Percentiles rank a stretch among this genome's conserved stretches.
Evolutionary conservation across 495 filamentous ascomycete genomes (phyloP).

Genomic region (Penicillium bialowiezense): DNA sequence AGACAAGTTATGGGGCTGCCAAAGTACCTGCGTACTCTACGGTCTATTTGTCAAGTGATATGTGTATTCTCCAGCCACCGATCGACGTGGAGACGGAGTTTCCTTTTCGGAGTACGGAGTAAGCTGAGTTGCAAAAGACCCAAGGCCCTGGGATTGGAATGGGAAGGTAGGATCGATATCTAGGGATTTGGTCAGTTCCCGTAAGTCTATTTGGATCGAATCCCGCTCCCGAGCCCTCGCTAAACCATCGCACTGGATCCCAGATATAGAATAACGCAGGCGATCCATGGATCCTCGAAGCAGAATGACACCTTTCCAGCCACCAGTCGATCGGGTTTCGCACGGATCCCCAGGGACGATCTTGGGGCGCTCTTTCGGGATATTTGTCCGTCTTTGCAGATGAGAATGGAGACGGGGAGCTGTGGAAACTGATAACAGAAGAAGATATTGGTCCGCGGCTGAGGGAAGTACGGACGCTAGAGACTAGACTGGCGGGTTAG

Average conservation of each 20-base stretch:
- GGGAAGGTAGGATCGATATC: neutral
- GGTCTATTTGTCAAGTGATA: constrained; percentile 1
- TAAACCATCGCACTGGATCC: neutral
- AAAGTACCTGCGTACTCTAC: neutral
- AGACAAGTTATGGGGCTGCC: neutral
- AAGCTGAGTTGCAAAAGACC: constrained; percentile 4
- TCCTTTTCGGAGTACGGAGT: constrained; percentile 8
- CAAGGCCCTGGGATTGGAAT: constrained; percentile 3
- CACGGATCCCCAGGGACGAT: constrained; percentile 21
- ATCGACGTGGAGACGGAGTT: constrained; percentile 20
- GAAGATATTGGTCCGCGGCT: constrained; percentile 3
- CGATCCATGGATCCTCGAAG: neutral
- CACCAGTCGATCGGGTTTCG: constrained; percentile 16
- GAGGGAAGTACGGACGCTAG: neutral
- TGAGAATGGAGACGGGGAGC: neutral
- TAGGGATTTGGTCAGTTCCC: neutral
- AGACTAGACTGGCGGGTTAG: constrained; percentile 1
- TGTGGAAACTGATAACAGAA: neutral
- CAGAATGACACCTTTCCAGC: constrained; percentile 19
- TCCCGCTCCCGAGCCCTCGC: neutral
- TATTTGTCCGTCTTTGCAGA: constrained; percentile 27
- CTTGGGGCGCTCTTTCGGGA: constrained; percentile 18
- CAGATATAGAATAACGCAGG: neutral
- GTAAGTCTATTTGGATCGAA: neutral
- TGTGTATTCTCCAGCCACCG: constrained; percentile 13